Evolutionary conservation across 1,284 basidiomycete species (phyloP).

Genomic region (Schizopora paradoxa): DNA sequence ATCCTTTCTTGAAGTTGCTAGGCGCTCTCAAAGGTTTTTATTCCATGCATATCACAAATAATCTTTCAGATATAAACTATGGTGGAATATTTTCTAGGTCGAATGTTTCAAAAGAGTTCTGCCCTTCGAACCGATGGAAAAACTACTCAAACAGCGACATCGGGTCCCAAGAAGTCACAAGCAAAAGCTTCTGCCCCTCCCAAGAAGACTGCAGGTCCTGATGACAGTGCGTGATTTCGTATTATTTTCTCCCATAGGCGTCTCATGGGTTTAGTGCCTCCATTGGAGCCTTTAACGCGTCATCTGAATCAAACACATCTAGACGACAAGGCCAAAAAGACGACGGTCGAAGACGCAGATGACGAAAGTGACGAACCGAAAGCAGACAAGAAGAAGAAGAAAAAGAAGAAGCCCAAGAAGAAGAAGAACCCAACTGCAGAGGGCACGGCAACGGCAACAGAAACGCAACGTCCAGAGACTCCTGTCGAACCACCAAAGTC

Average conservation of each 20-base stretch:
- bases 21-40: conserved; percentile 59
- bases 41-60: background rate
- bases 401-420: conserved; percentile 64
- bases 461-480: conserved; percentile 7
- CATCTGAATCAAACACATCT: conserved; percentile 1
- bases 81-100: conserved; percentile 39
- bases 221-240: conserved; percentile 2
- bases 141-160: conserved; percentile 26
- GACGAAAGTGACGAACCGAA: conserved; percentile 47
- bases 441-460: conserved; percentile 19
- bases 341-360: conserved; percentile 63
- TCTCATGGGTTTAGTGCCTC: background rate
- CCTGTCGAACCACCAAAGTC: conserved; percentile 16
- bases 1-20: conserved; percentile 69
- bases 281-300: background rate
- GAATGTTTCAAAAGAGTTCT: conserved; percentile 61
- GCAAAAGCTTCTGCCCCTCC: conserved; percentile 11
- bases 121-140: conserved; percentile 41
- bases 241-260: background rate
- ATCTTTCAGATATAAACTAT: conserved; percentile 10
- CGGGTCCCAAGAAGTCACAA: conserved; percentile 21
- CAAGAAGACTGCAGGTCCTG: conserved; percentile 24
- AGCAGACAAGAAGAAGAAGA: conserved; percentile 51
- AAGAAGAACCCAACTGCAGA: conserved; percentile 48
- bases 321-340: conserved; percentile 33